Base-by-base conservation (phyloP, 768 basidiomycete genomes). In the Coprinopsis sp. region DNA sequence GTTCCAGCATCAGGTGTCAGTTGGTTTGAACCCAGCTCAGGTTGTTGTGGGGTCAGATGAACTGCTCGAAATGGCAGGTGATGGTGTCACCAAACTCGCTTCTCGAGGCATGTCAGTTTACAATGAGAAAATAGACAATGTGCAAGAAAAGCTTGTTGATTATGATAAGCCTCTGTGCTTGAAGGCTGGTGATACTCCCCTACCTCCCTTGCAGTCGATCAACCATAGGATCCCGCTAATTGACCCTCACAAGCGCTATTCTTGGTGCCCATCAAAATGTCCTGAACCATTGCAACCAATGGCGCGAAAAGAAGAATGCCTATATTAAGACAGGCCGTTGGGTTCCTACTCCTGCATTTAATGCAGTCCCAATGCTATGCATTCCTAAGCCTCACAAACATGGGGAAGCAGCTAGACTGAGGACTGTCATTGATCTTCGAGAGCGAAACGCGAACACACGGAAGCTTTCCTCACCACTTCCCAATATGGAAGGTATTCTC, bases 161-260 rank as follows among this genome's bases (percentile, higher is more conserved):
- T 63, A 65, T 41, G 59, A 61, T 0, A 14, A 44, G 24, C 52
- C 49, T 4, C 21, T 59, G 1, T 67, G 58, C 34, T 51, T 53
- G 23, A 47, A 45, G 10, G 56, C 54, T 4, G 41, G 38, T n/a
- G 57, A 64, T 1, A 60, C 54, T 1, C 54, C 53, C 0, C 43
- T 67, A 30, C 71, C 72, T 0, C 69, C 67, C 0, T 37, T 67
- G 6, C 12, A 61, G 6, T 64, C 51, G 0, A 63, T 73, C 12
- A 72, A 72, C 41, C 71, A 70, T 46, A 11, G 45, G 0, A 73
- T 76, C 1, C 67, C 64, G 0, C 48, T 76, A 3, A 72, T 72
- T 22, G 66, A 73, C 30, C 51, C 60, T 10, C 24, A 47, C 1
- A 59, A 56, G 36, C 49, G 45, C 0, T 70, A 71, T 39, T 52